A percentile compares a stretch with the other conserved stretches of the same genome.
phyloP scores from a whole-genome alignment of 75 land plant species.

The Pinus tabuliformis region DNA sequence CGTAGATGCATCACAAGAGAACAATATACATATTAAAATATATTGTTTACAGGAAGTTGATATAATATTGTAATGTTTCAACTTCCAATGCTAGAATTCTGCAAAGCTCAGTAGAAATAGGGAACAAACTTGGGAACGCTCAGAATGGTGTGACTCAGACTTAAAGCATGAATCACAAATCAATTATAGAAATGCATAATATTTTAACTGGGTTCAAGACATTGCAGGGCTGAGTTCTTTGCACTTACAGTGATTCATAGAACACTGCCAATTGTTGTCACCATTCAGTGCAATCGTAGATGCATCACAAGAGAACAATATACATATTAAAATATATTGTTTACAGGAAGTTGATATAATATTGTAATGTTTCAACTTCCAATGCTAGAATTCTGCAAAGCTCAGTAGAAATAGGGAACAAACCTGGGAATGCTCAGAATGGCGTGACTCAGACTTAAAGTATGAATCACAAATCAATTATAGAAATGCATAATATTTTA shows the following conservation, averaged over 20 bases:
- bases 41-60: not conserved
- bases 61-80: not conserved
- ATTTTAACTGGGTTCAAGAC: not conserved
- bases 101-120: not conserved
- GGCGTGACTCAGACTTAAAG: not conserved
- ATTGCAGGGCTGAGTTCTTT: not conserved
- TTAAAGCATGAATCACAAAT: too few species aligned
- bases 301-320: not conserved
- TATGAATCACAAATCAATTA: too few species aligned
- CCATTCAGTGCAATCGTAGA: not conserved
- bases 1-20: not conserved
- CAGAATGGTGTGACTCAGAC: not conserved
- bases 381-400: not conserved
- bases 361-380: not conserved
- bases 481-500: not conserved
- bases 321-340: not conserved
- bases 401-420: not conserved
- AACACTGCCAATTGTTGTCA: not conserved
- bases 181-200: not conserved
- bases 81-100: not conserved
- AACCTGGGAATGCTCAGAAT: not conserved
- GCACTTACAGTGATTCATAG: slow-evolving; percentile 4
- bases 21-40: not conserved
- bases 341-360: not conserved
- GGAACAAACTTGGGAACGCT: not conserved